Evolutionary conservation across 179 eudicot species (phyloP).

Genomic region (Amaranthus tricolor): DNA sequence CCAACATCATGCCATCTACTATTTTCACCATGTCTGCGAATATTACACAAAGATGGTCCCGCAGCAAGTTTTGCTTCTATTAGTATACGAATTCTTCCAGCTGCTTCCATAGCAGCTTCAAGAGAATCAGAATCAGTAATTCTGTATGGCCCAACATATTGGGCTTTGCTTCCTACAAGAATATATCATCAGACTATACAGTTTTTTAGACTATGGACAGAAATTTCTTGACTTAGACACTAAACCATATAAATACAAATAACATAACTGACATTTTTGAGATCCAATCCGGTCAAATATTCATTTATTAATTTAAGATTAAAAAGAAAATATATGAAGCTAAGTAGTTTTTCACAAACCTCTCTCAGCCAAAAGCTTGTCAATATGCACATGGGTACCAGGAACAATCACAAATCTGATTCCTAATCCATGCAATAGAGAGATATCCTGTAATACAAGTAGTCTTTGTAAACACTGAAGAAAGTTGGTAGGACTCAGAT

Average conservation of each 20-base stretch:
- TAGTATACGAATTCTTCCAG: slow-evolving; percentile 71
- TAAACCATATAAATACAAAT: not conserved
- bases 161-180: slow-evolving; percentile 61
- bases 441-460: slow-evolving; percentile 65
- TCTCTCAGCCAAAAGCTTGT: slow-evolving; percentile 74
- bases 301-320: too few relatives aligned
- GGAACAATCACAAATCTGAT: slow-evolving; percentile 89
- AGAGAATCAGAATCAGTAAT: slow-evolving; percentile 78
- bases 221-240: not conserved
- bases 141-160: slow-evolving; percentile 81
- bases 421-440: slow-evolving; percentile 91
- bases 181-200: not conserved
- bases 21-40: slow-evolving; percentile 90
- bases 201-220: not conserved
- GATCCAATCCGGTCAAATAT: not conserved
- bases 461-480: not conserved
- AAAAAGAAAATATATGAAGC: not conserved
- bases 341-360: slow-evolving; percentile 36
- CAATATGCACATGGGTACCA: slow-evolving; percentile 88
- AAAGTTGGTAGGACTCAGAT: too few relatives aligned
- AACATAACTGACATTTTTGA: not conserved
- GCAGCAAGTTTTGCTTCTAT: slow-evolving; percentile 93
- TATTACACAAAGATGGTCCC: slow-evolving; percentile 80
- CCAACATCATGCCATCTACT: slow-evolving; percentile 87
- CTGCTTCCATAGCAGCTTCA: slow-evolving; percentile 87